phyloP scores from a whole-genome alignment of 2,329 filamentous ascomycete genomes.

The Calonectria multiphialidica region DNA sequence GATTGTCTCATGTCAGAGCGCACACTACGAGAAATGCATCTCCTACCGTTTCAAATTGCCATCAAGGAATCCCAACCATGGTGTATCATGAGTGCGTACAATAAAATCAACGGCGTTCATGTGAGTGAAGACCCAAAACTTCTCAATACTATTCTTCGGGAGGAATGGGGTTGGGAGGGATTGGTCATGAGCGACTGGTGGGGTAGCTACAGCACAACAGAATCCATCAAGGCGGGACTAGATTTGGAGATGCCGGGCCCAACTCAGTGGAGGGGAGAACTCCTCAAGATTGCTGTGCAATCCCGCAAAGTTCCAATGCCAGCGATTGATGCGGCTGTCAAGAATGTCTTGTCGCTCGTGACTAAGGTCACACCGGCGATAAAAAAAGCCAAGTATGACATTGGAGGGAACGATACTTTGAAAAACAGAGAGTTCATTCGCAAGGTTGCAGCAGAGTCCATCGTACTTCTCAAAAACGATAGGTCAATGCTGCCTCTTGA shows the following conservation, averaged over 20 bases:
- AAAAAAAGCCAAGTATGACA: neutral
- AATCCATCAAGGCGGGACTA: conserved; percentile 39
- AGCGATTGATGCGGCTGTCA: conserved; percentile 36
- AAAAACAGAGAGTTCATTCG: conserved; percentile 37
- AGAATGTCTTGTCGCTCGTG: conserved; percentile 29
- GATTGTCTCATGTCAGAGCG: conserved; percentile 18
- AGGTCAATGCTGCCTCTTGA: conserved; percentile 4
- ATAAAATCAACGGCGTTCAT: conserved; percentile 54
- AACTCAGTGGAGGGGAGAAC: conserved; percentile 28
- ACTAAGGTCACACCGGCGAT: conserved; percentile 4
- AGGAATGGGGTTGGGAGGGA: conserved; percentile 12
- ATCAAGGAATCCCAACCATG: conserved; percentile 50
- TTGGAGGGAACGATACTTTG: neutral
- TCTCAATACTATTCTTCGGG: neutral
- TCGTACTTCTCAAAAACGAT: conserved; percentile 47
- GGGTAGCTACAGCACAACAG: conserved; percentile 40
- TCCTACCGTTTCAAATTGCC: conserved; percentile 52
- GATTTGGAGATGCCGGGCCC: conserved; percentile 51
- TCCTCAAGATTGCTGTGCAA: conserved; percentile 37
- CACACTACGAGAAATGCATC: conserved; percentile 32
- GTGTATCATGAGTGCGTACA: conserved; percentile 45
- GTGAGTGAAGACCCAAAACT: neutral
- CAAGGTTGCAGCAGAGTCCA: conserved; percentile 61
- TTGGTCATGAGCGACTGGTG: conserved; percentile 50
- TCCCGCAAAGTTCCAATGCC: conserved; percentile 30